Base-by-base conservation (phyloP, 805 yeast genomes). In the Barnettozyma populi region DNA sequence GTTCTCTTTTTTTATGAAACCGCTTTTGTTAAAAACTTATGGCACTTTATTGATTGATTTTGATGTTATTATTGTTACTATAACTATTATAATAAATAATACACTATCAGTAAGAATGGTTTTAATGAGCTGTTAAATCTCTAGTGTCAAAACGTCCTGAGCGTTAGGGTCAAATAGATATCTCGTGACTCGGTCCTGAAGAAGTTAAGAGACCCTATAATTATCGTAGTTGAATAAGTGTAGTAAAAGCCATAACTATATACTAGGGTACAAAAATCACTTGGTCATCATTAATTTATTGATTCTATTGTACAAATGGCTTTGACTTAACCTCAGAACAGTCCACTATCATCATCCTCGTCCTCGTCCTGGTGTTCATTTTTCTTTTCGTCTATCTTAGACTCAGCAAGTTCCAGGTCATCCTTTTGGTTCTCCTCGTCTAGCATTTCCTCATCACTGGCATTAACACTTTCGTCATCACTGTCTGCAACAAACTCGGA, bases 401-500 rank as follows among this genome's bases (percentile, higher is more conserved):
- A n/a, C 41, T 37, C 41, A 20, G 41, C 41, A 21, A 29, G 29
- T n/a, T 37, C 41, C n/a, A 37, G 18, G 29, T 43, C 45, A 11
- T 38, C 54, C 7, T 44, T 48, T n/a, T 41, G 48, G 14, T 52
- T 47, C 27, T 43, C 60, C 29, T 47, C 51, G 19, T 55, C 52
- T 59, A 38, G 52, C 52, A 7, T 49, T 54, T 20, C 41, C 50
- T 59, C 63, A 10, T 50, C 64, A 23, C 25, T 23, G 25, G 8
- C 25, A 23, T 57, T 62, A 10, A 50, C 64, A 31, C 58, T 52
- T 20, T 64, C 70, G 40, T 72, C 76, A 53, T 72, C 78, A 57
- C 75, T 69, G 46, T 72, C 77, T 25, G 66, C 71, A 44, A 72
- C 66, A 44, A 66, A 57, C 50, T 72, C 76, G 18, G 57, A 55